Evolutionary conservation across 345 rosid genomes (phyloP), one percentile per base, ranked within the genome.

Genomic region (Turnera subulata): DNA sequence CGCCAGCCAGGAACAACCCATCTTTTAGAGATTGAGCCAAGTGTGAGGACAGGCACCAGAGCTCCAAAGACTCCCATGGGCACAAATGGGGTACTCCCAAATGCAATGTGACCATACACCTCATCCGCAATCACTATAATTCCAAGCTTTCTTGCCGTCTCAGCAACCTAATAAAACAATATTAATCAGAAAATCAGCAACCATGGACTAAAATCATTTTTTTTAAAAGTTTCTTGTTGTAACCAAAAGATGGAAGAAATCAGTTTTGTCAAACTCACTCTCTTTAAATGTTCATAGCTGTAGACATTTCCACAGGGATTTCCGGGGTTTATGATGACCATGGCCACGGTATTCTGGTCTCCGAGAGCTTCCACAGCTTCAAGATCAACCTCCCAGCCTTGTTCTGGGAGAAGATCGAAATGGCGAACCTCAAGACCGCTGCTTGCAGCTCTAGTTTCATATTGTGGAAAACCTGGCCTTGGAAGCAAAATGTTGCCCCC

Each of bases 1-100:
- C 79, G 62, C 91, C 89, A 87, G 6, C 88, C 82, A 38, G 83
- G 95, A 50, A 84, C 86, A 22, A 74, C 58, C 82, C 80, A 87
- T 64, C 81, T 79, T 62, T 87, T 87, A 1, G 86, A 84, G 55
- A 84, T 55, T 11, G 91, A 86, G 16, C 86, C 88, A 1, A 82
- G 64, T 0, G 91, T 78, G 37, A 84, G 2, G 6, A 82, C 81
- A 5, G 88, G 88, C 5, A 72, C 83, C 4, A 72, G 71, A 1
- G 84, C 80, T 37, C 74, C 84, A 18, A 84, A 87, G 32, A 47
- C 67, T 6, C 61, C 86, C 85, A 82, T 78, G 0, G 84, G 75
- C 39, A 80, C 76, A 60, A 73, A 87, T 2, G 76, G 82, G 9
- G 61, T 72, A 7, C 44, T 65, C 49, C 95, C 91, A 48, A 78